Conservation (phyloP, 2,329 filamentous ascomycete genomes). For the Alternaria infectoria region DNA sequence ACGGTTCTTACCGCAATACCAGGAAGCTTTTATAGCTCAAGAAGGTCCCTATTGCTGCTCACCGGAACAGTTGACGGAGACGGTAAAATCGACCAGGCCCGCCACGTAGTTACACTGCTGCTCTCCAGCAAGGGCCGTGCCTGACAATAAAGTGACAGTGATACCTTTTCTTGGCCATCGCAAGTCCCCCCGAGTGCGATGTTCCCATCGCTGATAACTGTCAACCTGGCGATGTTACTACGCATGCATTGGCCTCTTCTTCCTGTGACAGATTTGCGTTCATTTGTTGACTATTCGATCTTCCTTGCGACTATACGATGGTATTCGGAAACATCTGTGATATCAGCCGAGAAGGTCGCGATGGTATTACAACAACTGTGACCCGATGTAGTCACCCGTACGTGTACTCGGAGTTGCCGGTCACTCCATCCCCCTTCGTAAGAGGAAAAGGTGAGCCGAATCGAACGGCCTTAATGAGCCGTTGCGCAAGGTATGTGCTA, state of each 20-base stretch:
- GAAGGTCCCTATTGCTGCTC: not conserved
- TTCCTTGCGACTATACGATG: not conserved
- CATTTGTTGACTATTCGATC: not conserved
- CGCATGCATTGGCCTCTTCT: not conserved
- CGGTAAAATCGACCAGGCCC: not conserved
- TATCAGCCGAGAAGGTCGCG: not conserved
- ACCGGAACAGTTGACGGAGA: not conserved
- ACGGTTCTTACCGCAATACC: not conserved
- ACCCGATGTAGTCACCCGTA: not conserved
- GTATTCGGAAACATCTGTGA: not conserved
- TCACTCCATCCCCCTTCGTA: not conserved
- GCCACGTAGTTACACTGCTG: not conserved
- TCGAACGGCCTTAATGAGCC: not conserved
- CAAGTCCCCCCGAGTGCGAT: not conserved
- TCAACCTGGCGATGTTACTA: not conserved
- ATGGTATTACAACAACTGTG: not conserved
- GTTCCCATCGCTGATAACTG: not conserved
- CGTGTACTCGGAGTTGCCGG: not conserved
- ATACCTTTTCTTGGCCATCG: not conserved
- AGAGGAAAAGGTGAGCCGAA: not conserved
- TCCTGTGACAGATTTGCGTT: not conserved
- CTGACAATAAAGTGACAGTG: not conserved
- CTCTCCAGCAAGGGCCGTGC: not conserved
- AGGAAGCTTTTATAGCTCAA: not conserved
- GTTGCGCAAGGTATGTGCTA: not conserved